Evolutionary conservation across 306 rosid species (phyloP), one percentile per base, ranked within the genome.

Genomic region (Cucurbita maxima): DNA sequence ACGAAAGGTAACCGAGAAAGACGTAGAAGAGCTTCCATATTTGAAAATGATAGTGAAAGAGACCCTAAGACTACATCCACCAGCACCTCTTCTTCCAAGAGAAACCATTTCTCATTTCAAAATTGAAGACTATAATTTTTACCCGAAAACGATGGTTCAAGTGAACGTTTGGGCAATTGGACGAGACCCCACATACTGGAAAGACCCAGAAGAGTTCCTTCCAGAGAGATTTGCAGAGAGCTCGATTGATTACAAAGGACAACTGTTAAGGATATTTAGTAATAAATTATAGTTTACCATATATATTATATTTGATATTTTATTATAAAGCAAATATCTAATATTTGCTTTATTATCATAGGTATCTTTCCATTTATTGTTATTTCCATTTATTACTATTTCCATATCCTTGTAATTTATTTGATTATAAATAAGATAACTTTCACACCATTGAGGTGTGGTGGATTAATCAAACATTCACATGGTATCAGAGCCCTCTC

Each of bases 11-110:
- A 41, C 40, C 10, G 86, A 81, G 43, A 64, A n/a, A 1, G 87
- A 83, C 15, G 75, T 45, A 5, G 68, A 78, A 2, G 53, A 63
- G 12, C 84, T 83, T 19, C 25, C 19, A 1, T 84, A 82, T 18
- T 61, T 87, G 18, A 87, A 87, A 36, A 70, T 71, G 80, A 61
- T 87, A 9, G 41, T 87, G 13, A 87, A 87, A 62, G 88, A 84
- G 30, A 56, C 84, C n/a, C 10, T 87, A 0, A 76, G 88, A 38
- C 18, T 87, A 45, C 91, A 87, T 43, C 88, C 83, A 7, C 84
- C 87, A 63, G 81, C 66, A 1, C 76, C 88, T 25, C 16, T 87
- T 13, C 15, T 84, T 8, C 84, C 89, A 54, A 81, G 89, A 77
- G 82, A 87, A 74, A 43, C 77, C 5, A 73, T 76, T 14, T 68